Evolutionary conservation across 192 early-diverging fungal genomes (phyloP).

Genomic region (Umbelopsis vinacea): DNA sequence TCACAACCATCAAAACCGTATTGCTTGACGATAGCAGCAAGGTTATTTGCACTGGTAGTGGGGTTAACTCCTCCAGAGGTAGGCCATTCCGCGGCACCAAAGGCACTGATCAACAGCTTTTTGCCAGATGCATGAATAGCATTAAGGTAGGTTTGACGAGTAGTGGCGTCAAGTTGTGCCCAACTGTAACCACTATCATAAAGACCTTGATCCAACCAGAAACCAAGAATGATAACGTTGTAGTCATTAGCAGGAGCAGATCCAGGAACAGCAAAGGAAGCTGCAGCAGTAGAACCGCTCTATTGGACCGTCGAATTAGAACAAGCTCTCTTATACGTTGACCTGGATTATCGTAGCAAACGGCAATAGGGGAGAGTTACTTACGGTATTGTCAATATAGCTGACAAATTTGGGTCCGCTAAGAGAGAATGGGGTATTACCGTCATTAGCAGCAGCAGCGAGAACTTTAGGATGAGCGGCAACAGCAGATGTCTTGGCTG

Average conservation of each 20-base stretch:
- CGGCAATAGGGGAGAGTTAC: neutral
- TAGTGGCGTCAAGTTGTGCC: constrained; percentile 28
- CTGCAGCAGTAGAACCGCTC: constrained; percentile 22
- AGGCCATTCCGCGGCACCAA: constrained; percentile 41
- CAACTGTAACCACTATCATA: constrained; percentile 34
- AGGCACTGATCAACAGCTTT: constrained; percentile 37
- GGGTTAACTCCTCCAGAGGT: constrained; percentile 33
- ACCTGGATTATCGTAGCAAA: neutral
- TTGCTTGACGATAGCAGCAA: constrained; percentile 41
- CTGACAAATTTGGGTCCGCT: constrained; percentile 35
- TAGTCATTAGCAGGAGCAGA: constrained; percentile 35
- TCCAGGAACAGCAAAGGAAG: constrained; percentile 36
- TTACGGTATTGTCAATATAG: constrained; percentile 43
- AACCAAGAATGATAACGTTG: constrained; percentile 44
- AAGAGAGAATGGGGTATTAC: constrained; percentile 20
- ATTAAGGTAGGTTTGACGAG: constrained; percentile 30
- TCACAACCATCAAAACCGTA: constrained; percentile 44
- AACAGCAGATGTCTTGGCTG: neutral
- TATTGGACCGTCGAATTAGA: neutral
- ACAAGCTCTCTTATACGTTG: too few relatives aligned
- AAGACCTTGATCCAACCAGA: constrained; percentile 34
- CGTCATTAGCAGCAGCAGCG: neutral
- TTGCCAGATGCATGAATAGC: constrained; percentile 39
- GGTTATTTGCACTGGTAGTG: constrained; percentile 29
- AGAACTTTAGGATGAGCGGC: neutral